Percentiles rank a stretch among this genome's conserved stretches.
These are phyloP conservation scores for Lactarius hengduanensis DNA, from an alignment of 768 basidiomycete genomes.

Conservation along the genomic window DNA sequence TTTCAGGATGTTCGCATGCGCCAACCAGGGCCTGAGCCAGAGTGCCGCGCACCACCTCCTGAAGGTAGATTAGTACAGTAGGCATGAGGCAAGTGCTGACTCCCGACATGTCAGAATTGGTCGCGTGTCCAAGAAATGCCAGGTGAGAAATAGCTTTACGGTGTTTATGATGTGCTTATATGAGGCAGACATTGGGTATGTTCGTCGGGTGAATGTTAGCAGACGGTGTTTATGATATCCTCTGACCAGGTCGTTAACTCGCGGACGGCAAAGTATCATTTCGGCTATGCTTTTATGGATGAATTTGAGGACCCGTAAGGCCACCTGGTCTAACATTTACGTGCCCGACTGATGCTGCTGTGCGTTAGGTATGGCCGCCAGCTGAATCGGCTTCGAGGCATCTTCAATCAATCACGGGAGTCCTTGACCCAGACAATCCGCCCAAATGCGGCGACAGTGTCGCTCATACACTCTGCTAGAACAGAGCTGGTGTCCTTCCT, in stretches of 20 bases:
- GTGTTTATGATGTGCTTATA: constrained; percentile 23
- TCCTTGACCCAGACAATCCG: constrained; percentile 55
- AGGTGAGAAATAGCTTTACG: constrained; percentile 43
- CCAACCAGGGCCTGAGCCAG: constrained; percentile 64
- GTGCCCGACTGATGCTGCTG: neutral
- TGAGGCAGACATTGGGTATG: constrained; percentile 60
- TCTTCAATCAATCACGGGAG: constrained; percentile 46
- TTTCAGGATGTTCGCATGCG: constrained; percentile 52
- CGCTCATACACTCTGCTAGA: constrained; percentile 51
- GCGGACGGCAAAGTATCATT: constrained; percentile 62
- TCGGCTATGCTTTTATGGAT: constrained; percentile 54
- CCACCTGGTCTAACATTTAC: constrained; percentile 4
- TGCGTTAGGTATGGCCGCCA: constrained; percentile 49
- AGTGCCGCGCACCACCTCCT: constrained; percentile 59
- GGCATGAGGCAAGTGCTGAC: constrained; percentile 6
- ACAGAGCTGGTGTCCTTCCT: constrained; percentile 42
- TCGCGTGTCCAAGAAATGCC: constrained; percentile 68
- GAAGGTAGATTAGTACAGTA: constrained; percentile 44
- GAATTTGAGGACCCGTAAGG: constrained; percentile 65
- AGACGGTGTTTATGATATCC: neutral
- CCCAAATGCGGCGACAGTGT: constrained; percentile 46
- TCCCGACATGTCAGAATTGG: constrained; percentile 47
- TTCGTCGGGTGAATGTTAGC: neutral
- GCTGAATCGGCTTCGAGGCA: constrained; percentile 55
- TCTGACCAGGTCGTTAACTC: constrained; percentile 55